Base-by-base conservation (phyloP, 306 rosid genomes). In the Vicia faba region DNA sequence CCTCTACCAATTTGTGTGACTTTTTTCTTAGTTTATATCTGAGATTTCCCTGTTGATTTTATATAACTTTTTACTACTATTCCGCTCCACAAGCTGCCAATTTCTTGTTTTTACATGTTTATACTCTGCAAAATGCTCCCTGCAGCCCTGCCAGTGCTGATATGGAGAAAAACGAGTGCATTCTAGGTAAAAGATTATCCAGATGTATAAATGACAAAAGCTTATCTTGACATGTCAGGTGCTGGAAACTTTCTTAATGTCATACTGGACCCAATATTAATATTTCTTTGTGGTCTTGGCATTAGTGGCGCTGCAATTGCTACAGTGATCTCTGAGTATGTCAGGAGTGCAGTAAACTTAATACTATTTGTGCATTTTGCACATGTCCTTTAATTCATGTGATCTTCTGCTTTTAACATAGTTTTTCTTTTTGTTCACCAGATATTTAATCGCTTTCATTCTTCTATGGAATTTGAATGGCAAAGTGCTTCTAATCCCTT, bases 241-340 rank as follows among this genome's bases (percentile, higher is more conserved):
- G 85, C 81, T 54, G 97, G 97, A 19, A 93, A 86, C 79, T 44
- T 90, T 59, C 88, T 93, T 51, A 86, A 89, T 79, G 87, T 79
- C 71, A 60, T 88, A 71, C 66, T 93, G 90, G 91, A 79, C 77
- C 80, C 87, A 66, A 64, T 93, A 68, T 74, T 93, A 69, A 88
- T 93, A 69, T 90, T 88, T 78, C 48, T 41, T 66, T 71, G 66
- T 56, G 88, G 86, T 67, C 58, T 93, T 74, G 98, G 98, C 54
- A 58, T 93, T 74, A 68, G 84, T 9, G 98, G 98, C 69, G 98
- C 97, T 64, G 99, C 97, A 12, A 48, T 83, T 74, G 74, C 99
- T 62, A 88, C 88, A 0, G 93, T 89, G 89, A 89, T 84, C 54
- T 88, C 97, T 84, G 97, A 93, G 97, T 93, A 89, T 66, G 96